These are phyloP conservation scores for Euphorbia celastroides DNA, from an alignment of 441 rosid genomes.

Conservation along the genomic window DNA sequence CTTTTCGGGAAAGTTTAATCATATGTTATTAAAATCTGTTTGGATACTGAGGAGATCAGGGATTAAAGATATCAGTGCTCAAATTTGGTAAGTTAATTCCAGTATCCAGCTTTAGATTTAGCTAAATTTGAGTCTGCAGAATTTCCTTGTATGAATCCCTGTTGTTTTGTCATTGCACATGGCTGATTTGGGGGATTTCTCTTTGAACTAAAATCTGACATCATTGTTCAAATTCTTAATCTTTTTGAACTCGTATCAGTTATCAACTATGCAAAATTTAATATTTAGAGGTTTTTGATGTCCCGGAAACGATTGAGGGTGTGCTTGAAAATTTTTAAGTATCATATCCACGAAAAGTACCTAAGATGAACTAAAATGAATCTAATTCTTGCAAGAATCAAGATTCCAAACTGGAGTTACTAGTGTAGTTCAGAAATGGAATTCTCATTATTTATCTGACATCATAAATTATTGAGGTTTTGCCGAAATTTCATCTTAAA, in stretches of 20 bases:
- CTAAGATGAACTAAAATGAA: no score
- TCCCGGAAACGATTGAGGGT: background rate
- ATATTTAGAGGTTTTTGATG: background rate
- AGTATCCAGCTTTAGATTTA: conserved; percentile 5
- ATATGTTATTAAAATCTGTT: conserved; percentile 11
- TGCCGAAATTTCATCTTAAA: background rate
- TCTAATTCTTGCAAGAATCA: no score
- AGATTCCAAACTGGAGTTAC: no score
- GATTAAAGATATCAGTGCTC: conserved; percentile 7
- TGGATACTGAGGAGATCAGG: conserved; percentile 15
- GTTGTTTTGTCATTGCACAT: background rate
- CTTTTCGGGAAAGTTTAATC: background rate
- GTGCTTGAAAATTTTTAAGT: no score
- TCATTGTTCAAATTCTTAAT: background rate
- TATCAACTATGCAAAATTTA: background rate
- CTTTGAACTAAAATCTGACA: background rate
- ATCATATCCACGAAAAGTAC: no score
- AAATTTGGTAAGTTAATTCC: background rate
- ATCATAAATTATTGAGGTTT: background rate
- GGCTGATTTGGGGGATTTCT: background rate
- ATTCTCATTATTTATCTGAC: conserved; percentile 3
- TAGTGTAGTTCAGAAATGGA: background rate
- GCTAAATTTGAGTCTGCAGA: background rate
- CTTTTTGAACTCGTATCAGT: background rate
- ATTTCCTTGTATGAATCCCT: background rate